Conservation (phyloP, 192 early-diverging fungal genomes). For the Coemansia sp. region DNA sequence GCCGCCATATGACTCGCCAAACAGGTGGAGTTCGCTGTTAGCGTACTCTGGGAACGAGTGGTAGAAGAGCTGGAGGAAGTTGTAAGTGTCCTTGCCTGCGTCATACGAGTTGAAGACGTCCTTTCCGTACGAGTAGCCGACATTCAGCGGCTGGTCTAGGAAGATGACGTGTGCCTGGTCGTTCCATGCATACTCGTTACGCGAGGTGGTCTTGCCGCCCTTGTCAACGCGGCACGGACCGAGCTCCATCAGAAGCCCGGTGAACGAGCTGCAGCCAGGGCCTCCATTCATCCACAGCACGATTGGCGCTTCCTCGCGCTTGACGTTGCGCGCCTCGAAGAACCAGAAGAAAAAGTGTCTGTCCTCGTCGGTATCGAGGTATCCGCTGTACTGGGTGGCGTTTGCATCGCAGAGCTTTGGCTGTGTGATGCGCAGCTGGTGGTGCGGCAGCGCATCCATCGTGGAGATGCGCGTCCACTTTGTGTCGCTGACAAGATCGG, state of each 20-base stretch:
- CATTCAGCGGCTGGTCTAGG: slow-evolving; percentile 87
- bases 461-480: slow-evolving; percentile 36
- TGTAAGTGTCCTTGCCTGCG: slow-evolving; percentile 86
- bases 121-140: slow-evolving; percentile 87
- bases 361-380: slow-evolving; percentile 67
- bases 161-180: slow-evolving; percentile 84
- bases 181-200: slow-evolving; percentile 87
- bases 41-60: slow-evolving; percentile 82
- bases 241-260: slow-evolving; percentile 79
- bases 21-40: slow-evolving; percentile 77
- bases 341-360: slow-evolving; percentile 96
- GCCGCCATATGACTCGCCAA: slow-evolving; percentile 86
- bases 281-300: slow-evolving; percentile 82
- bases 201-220: slow-evolving; percentile 65
- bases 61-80: slow-evolving; percentile 92
- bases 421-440: slow-evolving; percentile 72
- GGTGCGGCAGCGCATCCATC: slow-evolving; percentile 67
- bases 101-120: slow-evolving; percentile 69
- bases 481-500: slow-evolving; percentile 21
- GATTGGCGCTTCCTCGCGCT: slow-evolving; percentile 68
- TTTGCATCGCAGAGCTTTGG: slow-evolving; percentile 81
- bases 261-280: slow-evolving; percentile 80
- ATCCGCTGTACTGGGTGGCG: slow-evolving; percentile 88
- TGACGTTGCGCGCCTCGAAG: slow-evolving; percentile 86
- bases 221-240: slow-evolving; percentile 84